These are phyloP conservation scores for Effrenium voratum DNA, from an alignment of 73 alveolate genomes.

Conservation along the genomic window DNA sequence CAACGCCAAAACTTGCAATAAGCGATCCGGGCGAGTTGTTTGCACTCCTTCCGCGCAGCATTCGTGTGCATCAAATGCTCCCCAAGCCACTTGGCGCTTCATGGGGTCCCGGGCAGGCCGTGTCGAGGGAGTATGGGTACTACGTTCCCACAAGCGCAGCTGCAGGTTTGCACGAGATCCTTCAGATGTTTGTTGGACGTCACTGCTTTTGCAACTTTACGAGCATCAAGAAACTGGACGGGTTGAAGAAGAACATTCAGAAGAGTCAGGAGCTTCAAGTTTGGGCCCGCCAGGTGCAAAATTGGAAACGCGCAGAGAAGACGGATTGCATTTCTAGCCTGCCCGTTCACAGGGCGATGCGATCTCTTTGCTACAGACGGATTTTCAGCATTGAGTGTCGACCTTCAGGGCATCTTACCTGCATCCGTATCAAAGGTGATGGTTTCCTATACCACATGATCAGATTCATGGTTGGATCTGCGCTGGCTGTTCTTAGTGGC, in stretches of 20 bases:
- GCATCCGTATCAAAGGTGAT: constrained; percentile 45
- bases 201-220: constrained; percentile 71
- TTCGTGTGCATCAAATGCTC: constrained; percentile 10
- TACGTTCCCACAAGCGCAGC: background rate
- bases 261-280: constrained; percentile 7
- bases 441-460: constrained; percentile 75
- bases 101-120: background rate
- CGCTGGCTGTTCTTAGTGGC: constrained; percentile 57
- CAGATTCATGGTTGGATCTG: constrained; percentile 56
- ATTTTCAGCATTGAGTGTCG: background rate
- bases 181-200: constrained; percentile 2
- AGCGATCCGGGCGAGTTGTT: background rate
- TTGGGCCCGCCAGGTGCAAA: constrained; percentile 44
- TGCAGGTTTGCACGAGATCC: background rate
- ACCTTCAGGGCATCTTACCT: background rate
- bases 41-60: constrained; percentile 12
- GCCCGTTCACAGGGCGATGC: constrained; percentile 59
- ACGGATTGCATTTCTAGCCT: background rate
- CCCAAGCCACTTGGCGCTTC: constrained; percentile 32
- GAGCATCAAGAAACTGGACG: constrained; percentile 51
- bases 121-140: constrained; percentile 50
- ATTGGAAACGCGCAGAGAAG: constrained; percentile 61
- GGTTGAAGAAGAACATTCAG: constrained; percentile 56
- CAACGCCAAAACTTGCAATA: constrained; percentile 18
- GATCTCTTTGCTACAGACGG: constrained; percentile 10